Percentiles rank a stretch among this genome's conserved stretches.
Evolutionary conservation across 176 grass and related monocot genomes (phyloP).

Genomic region (Leersia perrieri): DNA sequence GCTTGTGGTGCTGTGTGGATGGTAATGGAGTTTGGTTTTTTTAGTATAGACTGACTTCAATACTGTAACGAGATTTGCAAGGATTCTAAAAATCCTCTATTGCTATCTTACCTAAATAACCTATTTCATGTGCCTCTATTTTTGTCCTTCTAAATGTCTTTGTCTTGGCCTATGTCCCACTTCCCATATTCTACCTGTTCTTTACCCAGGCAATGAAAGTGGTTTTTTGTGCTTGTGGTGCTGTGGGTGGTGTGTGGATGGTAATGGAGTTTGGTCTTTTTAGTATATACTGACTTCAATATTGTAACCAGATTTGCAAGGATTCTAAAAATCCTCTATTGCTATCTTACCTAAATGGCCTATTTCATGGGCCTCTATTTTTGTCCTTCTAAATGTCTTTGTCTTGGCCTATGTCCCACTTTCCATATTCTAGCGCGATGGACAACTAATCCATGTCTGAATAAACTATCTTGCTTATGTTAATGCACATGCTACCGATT

Average conservation of each 20-base stretch:
- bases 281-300: not conserved
- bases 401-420: not conserved
- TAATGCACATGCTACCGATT: not conserved
- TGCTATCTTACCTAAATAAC: not conserved
- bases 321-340: not conserved
- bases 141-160: not conserved
- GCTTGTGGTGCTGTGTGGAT: no score
- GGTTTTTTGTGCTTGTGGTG: no score
- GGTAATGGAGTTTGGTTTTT: not conserved
- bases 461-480: not conserved
- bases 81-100: not conserved
- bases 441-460: not conserved
- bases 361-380: not conserved
- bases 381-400: not conserved
- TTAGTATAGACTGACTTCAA: not conserved
- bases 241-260: no score
- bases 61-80: not conserved
- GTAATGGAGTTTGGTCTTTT: not conserved
- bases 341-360: not conserved
- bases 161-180: not conserved
- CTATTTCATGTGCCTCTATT: not conserved
- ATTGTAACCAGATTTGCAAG: not conserved
- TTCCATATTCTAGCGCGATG: not conserved
- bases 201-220: not conserved
- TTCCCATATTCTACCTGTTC: conserved; percentile 14